These are phyloP conservation scores for Trichophaea hybrida DNA, from an alignment of 2,329 filamentous ascomycete species.

Conservation along the genomic window DNA sequence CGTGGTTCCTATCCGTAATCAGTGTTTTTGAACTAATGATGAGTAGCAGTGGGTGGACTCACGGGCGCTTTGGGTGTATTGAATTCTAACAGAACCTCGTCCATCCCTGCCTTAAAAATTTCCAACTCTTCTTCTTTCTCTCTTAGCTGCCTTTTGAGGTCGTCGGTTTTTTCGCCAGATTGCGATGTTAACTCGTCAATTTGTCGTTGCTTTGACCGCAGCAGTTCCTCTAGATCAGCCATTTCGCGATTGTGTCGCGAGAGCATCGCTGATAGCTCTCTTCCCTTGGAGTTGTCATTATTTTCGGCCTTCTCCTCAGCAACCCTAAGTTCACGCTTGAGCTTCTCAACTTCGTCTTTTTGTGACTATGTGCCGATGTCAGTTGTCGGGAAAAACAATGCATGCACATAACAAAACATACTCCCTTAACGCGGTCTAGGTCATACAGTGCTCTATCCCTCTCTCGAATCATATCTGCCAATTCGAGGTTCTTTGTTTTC, in stretches of 20 bases:
- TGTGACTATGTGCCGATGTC: conserved; percentile 40
- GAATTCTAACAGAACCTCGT: conserved; percentile 82
- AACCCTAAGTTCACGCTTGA: conserved; percentile 84
- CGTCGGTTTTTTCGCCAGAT: conserved; percentile 64
- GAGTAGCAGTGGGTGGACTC: neutral
- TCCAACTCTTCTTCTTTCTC: conserved; percentile 98
- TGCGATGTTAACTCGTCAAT: conserved; percentile 71
- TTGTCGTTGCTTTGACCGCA: conserved; percentile 76
- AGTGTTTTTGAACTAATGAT: conserved; percentile 26
- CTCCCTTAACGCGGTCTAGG: conserved; percentile 67
- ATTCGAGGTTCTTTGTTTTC: conserved; percentile 98
- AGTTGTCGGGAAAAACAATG: neutral
- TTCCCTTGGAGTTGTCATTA: conserved; percentile 81
- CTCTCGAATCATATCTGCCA: conserved; percentile 97
- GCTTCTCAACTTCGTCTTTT: conserved; percentile 85
- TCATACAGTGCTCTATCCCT: conserved; percentile 87
- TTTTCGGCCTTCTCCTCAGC: conserved; percentile 86
- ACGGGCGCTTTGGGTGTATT: conserved; percentile 53
- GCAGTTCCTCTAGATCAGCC: conserved; percentile 84
- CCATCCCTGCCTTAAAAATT: conserved; percentile 96
- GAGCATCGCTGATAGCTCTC: conserved; percentile 85
- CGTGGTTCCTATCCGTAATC: conserved; percentile 76
- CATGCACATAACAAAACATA: conserved; percentile 1
- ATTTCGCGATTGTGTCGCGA: conserved; percentile 95
- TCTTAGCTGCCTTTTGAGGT: conserved; percentile 69